phyloP scores from a whole-genome alignment of 495 filamentous ascomycete genomes.

The Penicillium silybi region DNA sequence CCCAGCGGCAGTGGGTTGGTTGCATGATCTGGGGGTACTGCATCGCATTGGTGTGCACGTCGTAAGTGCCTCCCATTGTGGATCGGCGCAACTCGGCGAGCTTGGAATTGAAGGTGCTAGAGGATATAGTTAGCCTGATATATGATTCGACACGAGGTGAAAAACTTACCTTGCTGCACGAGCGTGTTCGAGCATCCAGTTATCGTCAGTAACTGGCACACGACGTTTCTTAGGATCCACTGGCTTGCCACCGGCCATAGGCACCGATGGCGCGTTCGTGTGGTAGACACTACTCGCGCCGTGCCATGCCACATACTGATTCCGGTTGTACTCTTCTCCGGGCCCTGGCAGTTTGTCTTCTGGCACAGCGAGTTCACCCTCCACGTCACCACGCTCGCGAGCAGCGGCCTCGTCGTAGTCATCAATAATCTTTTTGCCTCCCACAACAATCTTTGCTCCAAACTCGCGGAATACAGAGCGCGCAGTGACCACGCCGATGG shows the following conservation, averaged over 20 bases:
- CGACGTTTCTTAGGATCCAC: conserved; percentile 72
- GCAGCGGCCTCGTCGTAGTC: conserved; percentile 85
- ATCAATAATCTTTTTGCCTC: conserved; percentile 77
- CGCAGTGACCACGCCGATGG: conserved; percentile 95
- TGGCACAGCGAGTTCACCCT: conserved; percentile 87
- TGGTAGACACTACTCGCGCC: conserved; percentile 95
- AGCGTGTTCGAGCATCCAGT: conserved; percentile 96
- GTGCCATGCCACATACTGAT: conserved; percentile 98
- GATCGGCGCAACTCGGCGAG: conserved; percentile 59
- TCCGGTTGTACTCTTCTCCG: conserved; percentile 81
- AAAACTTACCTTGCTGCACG: conserved; percentile 73
- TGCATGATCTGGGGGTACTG: conserved; percentile 86
- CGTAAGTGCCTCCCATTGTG: conserved; percentile 78
- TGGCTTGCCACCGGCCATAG: conserved; percentile 68
- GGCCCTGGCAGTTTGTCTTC: conserved; percentile 68
- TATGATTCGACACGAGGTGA: background rate
- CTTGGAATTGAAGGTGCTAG: conserved; percentile 74
- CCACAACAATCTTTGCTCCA: conserved; percentile 88
- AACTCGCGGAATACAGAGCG: conserved; percentile 97
- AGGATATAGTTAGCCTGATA: conserved; percentile 22
- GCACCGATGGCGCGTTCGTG: conserved; percentile 71
- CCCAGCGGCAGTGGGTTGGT: conserved; percentile 80
- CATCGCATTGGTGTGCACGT: conserved; percentile 88
- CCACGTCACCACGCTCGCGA: conserved; percentile 72
- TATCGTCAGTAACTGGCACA: conserved; percentile 87